Conservation (phyloP, 305 asterid genomes). For the Stenogyne calaminthoides region DNA sequence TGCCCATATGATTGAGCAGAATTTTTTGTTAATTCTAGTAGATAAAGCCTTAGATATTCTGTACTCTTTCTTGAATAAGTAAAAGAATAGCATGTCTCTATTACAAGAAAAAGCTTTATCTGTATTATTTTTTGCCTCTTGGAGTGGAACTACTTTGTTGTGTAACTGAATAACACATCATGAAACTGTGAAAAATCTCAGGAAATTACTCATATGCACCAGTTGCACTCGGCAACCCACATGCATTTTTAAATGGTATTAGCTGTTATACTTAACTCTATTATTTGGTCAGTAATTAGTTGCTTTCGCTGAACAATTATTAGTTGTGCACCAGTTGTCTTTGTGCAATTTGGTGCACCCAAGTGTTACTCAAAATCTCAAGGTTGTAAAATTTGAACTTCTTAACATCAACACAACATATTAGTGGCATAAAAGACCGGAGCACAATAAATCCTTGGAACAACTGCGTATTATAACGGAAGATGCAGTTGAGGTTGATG, state of each 20-base stretch:
- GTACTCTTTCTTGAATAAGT: conserved; percentile 1
- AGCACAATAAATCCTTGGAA: conserved; percentile 93
- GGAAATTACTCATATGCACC: no score
- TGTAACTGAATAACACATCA: not conserved
- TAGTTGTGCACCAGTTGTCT: no score
- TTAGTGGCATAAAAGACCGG: conserved; percentile 96
- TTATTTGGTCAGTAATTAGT: no score
- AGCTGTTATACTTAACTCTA: no score
- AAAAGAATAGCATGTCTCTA: not conserved
- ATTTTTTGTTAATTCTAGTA: not conserved
- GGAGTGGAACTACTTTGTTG: not conserved
- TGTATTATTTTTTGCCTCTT: conserved; percentile 1
- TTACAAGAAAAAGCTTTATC: not conserved
- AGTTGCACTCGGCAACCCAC: no score
- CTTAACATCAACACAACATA: conserved; percentile 79
- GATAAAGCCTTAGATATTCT: not conserved
- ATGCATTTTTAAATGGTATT: no score
- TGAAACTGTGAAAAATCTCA: conserved; percentile 3
- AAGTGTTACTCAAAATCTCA: not conserved
- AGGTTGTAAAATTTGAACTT: conserved; percentile 30
- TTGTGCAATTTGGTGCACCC: no score
- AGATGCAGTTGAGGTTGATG: conserved; percentile 87
- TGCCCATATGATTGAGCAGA: no score
- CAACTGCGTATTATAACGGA: conserved; percentile 85
- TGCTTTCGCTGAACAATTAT: no score